Base-by-base conservation (phyloP, 345 rosid species). In the Ceriops zippeliana region DNA sequence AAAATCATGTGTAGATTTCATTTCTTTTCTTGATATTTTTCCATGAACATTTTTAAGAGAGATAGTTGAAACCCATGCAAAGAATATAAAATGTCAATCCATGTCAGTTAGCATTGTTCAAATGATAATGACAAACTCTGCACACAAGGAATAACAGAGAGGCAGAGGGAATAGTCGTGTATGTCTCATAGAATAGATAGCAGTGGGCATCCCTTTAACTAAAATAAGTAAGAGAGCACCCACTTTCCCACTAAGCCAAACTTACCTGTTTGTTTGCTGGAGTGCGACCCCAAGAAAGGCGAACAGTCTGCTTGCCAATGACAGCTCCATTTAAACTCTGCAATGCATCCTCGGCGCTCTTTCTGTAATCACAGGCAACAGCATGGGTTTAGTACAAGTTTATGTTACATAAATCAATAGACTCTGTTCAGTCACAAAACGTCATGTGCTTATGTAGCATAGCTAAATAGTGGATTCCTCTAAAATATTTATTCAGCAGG, bases 271-370 rank as follows among this genome's bases (percentile, higher is more conserved):
- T 93, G 88, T 86, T 83, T 22, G 78, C 90, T 5, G 92, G 90
- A 67, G 78, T 91, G 66, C 97, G 90, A 53, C 97, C 97, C 98
- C 98, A 93, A 24, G 98, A 91, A 75, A 93, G 95, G 11, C 98
- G 93, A 63, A 93, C 93, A 20, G 91, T 85, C 75, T 95, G 96
- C 80, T 91, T 91, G 67, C 99, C 97, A 7, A 95, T 88, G 32
- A 79, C 81, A 57, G 91, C 84, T 65, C 89, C 96, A 38, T 89
- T 90, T 81, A 89, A 80, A 64, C 66, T 81, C 78, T 89, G 80
- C 57, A 95, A 79, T 28, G 99, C 93, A 30, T 86, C 93, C 86
- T 89, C 97, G 3, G 97, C 99, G 75, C 77, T 80, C 73, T 90
- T 89, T 85, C 99, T 95, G 76, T 62, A 67, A 79, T 73, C 57